These are phyloP conservation scores for Thalassiosira allenii DNA, from an alignment of 352 stramenopile species.

Conservation along the genomic window DNA sequence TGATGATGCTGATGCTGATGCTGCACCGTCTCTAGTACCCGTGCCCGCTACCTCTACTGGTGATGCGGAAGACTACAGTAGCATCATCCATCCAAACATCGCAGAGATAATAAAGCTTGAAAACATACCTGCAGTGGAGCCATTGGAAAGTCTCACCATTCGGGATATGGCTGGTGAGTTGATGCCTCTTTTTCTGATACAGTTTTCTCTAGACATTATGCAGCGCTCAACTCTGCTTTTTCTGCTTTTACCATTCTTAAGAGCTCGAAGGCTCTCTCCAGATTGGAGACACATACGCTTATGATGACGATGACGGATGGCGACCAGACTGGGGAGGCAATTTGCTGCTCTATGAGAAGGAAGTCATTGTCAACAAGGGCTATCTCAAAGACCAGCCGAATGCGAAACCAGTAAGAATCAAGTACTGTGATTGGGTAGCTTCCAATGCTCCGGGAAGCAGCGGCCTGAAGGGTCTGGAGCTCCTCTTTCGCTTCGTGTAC, in stretches of 20 bases:
- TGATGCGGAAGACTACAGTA: constrained; percentile 23
- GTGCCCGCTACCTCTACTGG: neutral
- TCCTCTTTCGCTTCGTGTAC: constrained; percentile 79
- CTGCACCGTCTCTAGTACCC: neutral
- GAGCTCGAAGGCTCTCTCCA: constrained; percentile 65
- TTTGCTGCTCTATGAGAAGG: constrained; percentile 74
- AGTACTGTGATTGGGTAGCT: constrained; percentile 63
- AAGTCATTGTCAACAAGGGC: constrained; percentile 65
- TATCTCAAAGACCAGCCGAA: constrained; percentile 55
- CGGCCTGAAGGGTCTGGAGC: constrained; percentile 54
- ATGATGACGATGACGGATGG: constrained; percentile 69
- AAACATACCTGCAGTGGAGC: constrained; percentile 49
- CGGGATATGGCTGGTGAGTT: constrained; percentile 39
- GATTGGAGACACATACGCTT: constrained; percentile 63
- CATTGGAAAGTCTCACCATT: constrained; percentile 42
- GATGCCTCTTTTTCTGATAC: neutral
- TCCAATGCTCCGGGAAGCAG: constrained; percentile 50
- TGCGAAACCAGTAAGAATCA: constrained; percentile 57
- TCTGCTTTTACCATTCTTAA: no score
- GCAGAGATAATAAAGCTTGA: constrained; percentile 61
- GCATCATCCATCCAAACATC: constrained; percentile 43
- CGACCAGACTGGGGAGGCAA: constrained; percentile 83
- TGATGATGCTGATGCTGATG: neutral
- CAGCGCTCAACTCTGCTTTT: no score
- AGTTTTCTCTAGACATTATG: no score